Percentiles rank a stretch among this genome's conserved stretches.
Evolutionary conservation across 345 rosid species (phyloP).

Genomic region (Nephelium lappaceum): DNA sequence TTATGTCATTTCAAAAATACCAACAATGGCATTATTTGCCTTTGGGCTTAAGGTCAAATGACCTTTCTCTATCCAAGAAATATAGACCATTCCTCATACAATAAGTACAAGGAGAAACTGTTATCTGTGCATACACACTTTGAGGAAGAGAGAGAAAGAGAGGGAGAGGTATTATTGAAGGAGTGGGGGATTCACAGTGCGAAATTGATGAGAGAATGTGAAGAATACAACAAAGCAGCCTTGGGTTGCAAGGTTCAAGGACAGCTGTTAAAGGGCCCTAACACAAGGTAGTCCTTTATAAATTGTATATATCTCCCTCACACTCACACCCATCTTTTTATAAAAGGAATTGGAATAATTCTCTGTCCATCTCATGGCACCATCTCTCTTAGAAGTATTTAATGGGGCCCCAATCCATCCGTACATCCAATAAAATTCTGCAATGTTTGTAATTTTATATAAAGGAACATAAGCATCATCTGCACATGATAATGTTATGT

Average conservation of each 20-base stretch:
- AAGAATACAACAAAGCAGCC: constrained; percentile 39
- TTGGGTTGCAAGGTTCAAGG: constrained; percentile 24
- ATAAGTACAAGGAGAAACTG: constrained; percentile 1
- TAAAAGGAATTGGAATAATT: not conserved
- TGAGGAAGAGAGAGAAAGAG: not conserved
- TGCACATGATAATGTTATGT: no score
- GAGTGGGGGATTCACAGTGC: constrained; percentile 21
- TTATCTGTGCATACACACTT: not conserved
- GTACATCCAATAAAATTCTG: no score
- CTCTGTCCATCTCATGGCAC: not conserved
- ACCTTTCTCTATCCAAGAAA: not conserved
- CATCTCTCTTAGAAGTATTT: not conserved
- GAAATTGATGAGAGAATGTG: constrained; percentile 33
- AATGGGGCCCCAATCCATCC: not conserved
- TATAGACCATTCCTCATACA: constrained; percentile 1
- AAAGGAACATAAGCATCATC: no score
- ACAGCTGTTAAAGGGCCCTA: constrained; percentile 51
- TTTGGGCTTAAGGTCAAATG: not conserved
- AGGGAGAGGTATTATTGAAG: constrained; percentile 33
- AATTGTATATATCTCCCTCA: not conserved
- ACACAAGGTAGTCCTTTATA: not conserved
- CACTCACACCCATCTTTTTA: constrained; percentile 13
- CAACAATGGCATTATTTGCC: not conserved
- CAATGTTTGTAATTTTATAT: no score
- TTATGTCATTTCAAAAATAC: not conserved